Evolutionary conservation across 768 basidiomycete species (phyloP), one percentile per base, ranked within the genome.

Genomic region (Suillus variegatus): DNA sequence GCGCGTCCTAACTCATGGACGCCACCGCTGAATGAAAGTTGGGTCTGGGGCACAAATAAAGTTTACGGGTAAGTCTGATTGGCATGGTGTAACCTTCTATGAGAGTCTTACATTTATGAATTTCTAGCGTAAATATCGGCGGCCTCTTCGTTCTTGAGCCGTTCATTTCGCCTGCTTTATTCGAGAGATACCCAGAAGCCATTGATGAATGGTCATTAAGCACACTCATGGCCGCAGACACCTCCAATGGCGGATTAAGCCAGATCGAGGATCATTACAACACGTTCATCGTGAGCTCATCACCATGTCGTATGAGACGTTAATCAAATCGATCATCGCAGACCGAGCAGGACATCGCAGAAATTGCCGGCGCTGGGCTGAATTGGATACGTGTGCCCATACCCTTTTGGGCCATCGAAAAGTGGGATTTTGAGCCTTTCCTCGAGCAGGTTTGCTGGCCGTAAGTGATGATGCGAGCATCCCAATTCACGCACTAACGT

Each of bases 341-440:
- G 92, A 95, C 92, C 63, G 93, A 95, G 73, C 80, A 92, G 78
- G 95, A 97, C 78, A 88, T 96, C 66, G 94, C 94, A 40, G 81
- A 89, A 73, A 96, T 97, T 66, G 93, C 95, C 51, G 91, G 86
- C 44, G 94, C 93, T 35, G 95, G 94, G 3, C 77, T 95, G 62
- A 95, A 93, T 78, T 95, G 89, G 84, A 77, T 96, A 58, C 85
- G 93, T 4, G 77, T 95, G 49, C 92, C 93, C 1, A 84, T 95
- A 49, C 86, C 90, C 1, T 95, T 87, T 78, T 97, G 94, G 94
- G 91, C 91, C 8, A 88, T 95, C 69, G 90, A 93, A 68, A 88
- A 85, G 12, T 87, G 87, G 81, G 76, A 80, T 28, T 85, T 84
- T 40, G 94, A 95, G 74, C 93, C 94, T 7, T 95, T 89, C 77